These are phyloP conservation scores for Lablab purpureus DNA, from an alignment of 306 rosid species.

Conservation along the genomic window DNA sequence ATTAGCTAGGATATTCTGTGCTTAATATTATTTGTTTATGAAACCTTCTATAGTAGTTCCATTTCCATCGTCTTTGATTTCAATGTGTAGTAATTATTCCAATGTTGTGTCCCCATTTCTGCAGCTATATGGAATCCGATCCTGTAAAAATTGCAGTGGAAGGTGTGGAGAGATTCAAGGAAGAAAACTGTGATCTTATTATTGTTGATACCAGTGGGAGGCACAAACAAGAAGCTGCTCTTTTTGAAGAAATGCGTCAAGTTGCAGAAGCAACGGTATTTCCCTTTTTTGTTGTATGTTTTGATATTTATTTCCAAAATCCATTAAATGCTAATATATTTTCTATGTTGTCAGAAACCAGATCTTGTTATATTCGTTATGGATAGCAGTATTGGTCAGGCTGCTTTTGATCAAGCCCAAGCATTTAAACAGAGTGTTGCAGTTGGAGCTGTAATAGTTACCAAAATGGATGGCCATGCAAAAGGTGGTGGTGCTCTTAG, in stretches of 20 bases:
- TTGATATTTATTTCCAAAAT: not conserved
- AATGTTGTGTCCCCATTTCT: constrained; percentile 10
- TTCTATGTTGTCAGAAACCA: constrained; percentile 64
- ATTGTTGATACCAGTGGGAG: constrained; percentile 88
- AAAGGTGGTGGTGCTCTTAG: constrained; percentile 91
- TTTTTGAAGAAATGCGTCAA: constrained; percentile 92
- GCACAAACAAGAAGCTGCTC: constrained; percentile 85
- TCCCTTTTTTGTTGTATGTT: constrained; percentile 17
- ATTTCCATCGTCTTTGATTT: not conserved
- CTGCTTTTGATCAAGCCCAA: constrained; percentile 86
- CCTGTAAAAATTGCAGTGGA: constrained; percentile 79
- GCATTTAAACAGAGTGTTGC: constrained; percentile 81
- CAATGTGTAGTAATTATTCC: constrained; percentile 38
- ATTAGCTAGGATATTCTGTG: constrained; percentile 7
- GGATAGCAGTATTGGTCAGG: constrained; percentile 91
- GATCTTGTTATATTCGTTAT: constrained; percentile 86
- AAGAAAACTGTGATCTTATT: constrained; percentile 81
- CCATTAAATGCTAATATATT: constrained; percentile 22
- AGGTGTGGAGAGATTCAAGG: constrained; percentile 79
- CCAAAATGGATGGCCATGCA: constrained; percentile 90
- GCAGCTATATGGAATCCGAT: constrained; percentile 79
- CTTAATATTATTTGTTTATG: constrained; percentile 15
- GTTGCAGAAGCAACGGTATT: constrained; percentile 87
- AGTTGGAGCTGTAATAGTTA: constrained; percentile 81
- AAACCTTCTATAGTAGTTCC: constrained; percentile 9